Percentiles rank a stretch among this genome's conserved stretches.
These are phyloP conservation scores for Kwoniella sp. DNA, from an alignment of 768 basidiomycete species.

Conservation along the genomic window DNA sequence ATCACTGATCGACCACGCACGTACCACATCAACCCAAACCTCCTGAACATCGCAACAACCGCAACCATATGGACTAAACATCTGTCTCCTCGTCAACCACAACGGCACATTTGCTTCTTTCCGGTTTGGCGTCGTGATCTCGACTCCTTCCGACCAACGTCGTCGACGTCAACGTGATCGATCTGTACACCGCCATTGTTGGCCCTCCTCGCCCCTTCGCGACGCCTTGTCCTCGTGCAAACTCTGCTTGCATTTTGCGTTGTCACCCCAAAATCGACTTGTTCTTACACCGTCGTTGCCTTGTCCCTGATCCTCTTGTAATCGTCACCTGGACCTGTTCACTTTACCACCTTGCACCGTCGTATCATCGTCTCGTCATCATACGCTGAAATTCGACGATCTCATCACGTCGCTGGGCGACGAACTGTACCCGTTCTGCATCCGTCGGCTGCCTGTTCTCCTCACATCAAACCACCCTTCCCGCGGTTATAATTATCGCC, in stretches of 20 bases:
- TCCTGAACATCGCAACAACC: not conserved
- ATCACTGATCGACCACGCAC: not conserved
- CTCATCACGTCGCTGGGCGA: slow-evolving; percentile 2
- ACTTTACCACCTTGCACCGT: not conserved
- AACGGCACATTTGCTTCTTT: not conserved
- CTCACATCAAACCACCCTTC: not conserved
- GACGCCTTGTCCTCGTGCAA: slow-evolving; percentile 10
- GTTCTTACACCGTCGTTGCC: slow-evolving; percentile 8
- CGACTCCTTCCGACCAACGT: not conserved
- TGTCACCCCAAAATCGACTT: not conserved
- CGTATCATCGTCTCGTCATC: not conserved
- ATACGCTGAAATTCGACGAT: slow-evolving; percentile 1
- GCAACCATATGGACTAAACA: not conserved
- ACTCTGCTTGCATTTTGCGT: not conserved
- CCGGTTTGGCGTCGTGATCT: not conserved
- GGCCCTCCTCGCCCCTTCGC: slow-evolving; percentile 1
- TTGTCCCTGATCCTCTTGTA: not conserved
- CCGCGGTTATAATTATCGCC: no score
- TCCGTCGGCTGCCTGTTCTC: no score
- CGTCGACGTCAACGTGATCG: not conserved
- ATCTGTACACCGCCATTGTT: not conserved
- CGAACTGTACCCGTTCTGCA: not conserved
- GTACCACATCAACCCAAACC: not conserved
- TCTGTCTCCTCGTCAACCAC: not conserved
- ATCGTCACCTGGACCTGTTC: not conserved